These are phyloP conservation scores for Coniferiporia weirii DNA, from an alignment of 1,284 basidiomycete species.

Conservation along the genomic window DNA sequence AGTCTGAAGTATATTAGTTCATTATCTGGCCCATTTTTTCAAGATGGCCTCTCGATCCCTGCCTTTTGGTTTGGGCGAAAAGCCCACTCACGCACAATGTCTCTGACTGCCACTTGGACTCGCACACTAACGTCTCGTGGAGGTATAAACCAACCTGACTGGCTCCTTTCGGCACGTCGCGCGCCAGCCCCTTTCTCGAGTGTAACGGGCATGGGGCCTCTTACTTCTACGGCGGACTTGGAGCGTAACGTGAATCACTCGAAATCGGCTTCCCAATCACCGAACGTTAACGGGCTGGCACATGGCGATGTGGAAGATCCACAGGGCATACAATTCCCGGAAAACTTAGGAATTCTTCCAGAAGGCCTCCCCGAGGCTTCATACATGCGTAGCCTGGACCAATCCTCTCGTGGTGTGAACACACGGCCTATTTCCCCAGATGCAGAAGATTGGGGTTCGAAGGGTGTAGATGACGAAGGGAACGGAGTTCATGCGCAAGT, in stretches of 20 bases:
- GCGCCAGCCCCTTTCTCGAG: background rate
- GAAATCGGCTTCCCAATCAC: background rate
- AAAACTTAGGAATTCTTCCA: no score
- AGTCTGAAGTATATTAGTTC: background rate
- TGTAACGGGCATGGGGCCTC: background rate
- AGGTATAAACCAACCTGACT: background rate
- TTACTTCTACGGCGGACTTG: background rate
- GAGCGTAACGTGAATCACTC: background rate
- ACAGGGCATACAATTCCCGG: no score
- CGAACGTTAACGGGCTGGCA: background rate
- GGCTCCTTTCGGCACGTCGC: background rate
- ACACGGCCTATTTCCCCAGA: no score
- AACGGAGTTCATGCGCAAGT: background rate
- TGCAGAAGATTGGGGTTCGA: no score
- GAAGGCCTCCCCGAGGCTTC: no score
- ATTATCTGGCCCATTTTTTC: background rate
- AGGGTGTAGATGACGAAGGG: background rate
- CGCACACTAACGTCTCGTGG: background rate
- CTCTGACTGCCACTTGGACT: background rate
- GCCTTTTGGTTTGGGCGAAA: constrained; percentile 74
- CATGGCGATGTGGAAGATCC: no score
- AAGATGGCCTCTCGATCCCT: constrained; percentile 85
- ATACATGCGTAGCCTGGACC: no score
- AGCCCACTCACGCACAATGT: constrained; percentile 53
- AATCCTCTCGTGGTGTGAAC: no score